Percentiles rank a stretch among this genome's conserved stretches.
These are phyloP conservation scores for Coprinopsis marcescibilis DNA, from an alignment of 768 basidiomycete genomes.

Conservation along the genomic window DNA sequence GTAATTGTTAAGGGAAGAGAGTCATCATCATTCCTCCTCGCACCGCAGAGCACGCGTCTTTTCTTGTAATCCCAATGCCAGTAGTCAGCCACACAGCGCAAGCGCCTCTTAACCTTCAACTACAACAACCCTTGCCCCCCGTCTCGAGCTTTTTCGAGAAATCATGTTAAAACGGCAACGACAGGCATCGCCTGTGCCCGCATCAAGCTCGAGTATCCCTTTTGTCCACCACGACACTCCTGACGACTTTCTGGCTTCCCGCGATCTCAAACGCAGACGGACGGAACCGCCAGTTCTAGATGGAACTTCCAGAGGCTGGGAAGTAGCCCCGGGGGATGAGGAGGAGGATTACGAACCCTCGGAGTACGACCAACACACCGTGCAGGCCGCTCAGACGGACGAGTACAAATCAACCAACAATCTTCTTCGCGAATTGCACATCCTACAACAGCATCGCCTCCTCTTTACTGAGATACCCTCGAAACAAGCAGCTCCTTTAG, in stretches of 20 bases:
- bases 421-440: conserved; percentile 66
- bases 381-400: conserved; percentile 14
- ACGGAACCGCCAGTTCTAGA: conserved; percentile 47
- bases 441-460: conserved; percentile 59
- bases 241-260: conserved; percentile 22
- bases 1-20: no score
- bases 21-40: no score
- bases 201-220: conserved; percentile 10
- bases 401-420: conserved; percentile 60
- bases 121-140: no score
- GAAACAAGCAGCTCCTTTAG: neutral
- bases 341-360: conserved; percentile 23
- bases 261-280: conserved; percentile 48
- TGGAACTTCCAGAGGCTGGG: conserved; percentile 46
- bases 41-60: no score
- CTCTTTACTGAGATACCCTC: conserved; percentile 29
- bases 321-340: conserved; percentile 24
- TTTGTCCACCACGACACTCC: conserved; percentile 21
- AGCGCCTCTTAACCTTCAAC: no score
- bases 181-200: conserved; percentile 37
- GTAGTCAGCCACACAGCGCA: no score
- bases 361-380: conserved; percentile 17
- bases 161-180: conserved; percentile 59
- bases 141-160: no score
- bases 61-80: no score